Evolutionary conservation across 225 moss, liverwort and hornwort species (phyloP), one percentile per base, ranked within the genome.

Genomic region (Rhytidiadelphus loreus): DNA sequence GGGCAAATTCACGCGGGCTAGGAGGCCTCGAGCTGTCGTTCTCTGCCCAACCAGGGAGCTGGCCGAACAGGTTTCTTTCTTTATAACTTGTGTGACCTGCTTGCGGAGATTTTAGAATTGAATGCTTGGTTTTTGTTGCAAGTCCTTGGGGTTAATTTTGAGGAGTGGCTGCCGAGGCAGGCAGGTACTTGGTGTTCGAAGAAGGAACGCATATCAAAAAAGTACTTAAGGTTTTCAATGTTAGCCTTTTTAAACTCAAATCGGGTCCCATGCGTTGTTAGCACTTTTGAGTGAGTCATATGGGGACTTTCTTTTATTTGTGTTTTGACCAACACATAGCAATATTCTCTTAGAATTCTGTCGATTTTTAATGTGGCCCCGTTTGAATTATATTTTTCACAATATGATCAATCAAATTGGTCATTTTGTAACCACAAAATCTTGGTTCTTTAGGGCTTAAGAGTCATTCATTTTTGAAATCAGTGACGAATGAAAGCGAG

Each of bases 21-120:
- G 99, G 89, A 95, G 96, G 86, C 97, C 99, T 83, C 95, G 96
- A 56, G 96, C 96, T 87, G 93, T 99, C 59, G 91, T 97, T 80
- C 99, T 99, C 72, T 99, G 99, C 71, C 99, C 99, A 78, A 99
- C 99, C 41, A 94, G 99, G 82, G 99, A 99, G 92, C 97, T 99
- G 60, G 96, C 99, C 64, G 97, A 99, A 91, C 99, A 99, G 94
- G 99, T 99, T 65, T 68, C 28, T n/a, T 55, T 63, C 62, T 68
- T 21, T 41, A 33, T 37, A 39, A 52, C 20, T 70, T 24, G 5
- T 75, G 46, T 69, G 66, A 50, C 32, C 24, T 82, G 44, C 55
- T 82, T 69, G 69, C 43, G 61, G 81, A 53, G 37, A 66, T 46
- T 58, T 64, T 46, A 57, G 65, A 83, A 63, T 55, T 63, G 39